These are phyloP conservation scores for Sungouiella blattae DNA, from an alignment of 805 yeast species.

Conservation along the genomic window DNA sequence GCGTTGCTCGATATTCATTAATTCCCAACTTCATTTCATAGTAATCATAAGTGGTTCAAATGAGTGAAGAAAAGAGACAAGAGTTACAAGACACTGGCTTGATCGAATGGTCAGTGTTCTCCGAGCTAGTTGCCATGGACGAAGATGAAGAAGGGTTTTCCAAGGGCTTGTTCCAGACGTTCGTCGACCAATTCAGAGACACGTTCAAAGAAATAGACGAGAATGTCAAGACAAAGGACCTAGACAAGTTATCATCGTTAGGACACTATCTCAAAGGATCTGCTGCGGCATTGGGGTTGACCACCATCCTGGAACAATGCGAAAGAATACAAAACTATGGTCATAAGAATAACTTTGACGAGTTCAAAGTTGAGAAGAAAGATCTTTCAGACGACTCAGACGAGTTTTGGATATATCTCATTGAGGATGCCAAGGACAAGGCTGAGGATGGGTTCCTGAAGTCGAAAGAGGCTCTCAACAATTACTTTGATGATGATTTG, in stretches of 20 bases:
- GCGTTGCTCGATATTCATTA: too few relatives aligned
- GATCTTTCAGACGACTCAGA: conserved; percentile 25
- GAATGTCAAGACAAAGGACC: conserved; percentile 44
- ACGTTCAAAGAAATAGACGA: conserved; percentile 72
- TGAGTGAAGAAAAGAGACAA: conserved; percentile 14
- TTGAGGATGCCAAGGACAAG: conserved; percentile 49
- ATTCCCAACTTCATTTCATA: too few relatives aligned
- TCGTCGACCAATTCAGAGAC: conserved; percentile 82
- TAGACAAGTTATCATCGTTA: conserved; percentile 61
- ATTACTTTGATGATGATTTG: conserved; percentile 43
- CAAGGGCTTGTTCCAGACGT: conserved; percentile 70
- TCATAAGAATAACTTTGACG: conserved; percentile 42
- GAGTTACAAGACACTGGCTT: conserved; percentile 52
- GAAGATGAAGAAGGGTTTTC: conserved; percentile 95
- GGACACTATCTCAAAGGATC: conserved; percentile 96
- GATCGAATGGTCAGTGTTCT: conserved; percentile 84
- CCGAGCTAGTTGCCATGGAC: conserved; percentile 90
- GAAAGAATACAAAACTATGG: conserved; percentile 93
- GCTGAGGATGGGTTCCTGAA: conserved; percentile 50
- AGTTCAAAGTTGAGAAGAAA: conserved; percentile 29
- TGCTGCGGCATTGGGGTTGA: conserved; percentile 89
- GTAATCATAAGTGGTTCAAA: too few relatives aligned
- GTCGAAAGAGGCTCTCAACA: conserved; percentile 49
- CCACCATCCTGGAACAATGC: conserved; percentile 79
- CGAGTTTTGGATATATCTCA: conserved; percentile 40